These are phyloP conservation scores for Starmera dryadoides DNA, from an alignment of 805 yeast genomes.

Conservation along the genomic window DNA sequence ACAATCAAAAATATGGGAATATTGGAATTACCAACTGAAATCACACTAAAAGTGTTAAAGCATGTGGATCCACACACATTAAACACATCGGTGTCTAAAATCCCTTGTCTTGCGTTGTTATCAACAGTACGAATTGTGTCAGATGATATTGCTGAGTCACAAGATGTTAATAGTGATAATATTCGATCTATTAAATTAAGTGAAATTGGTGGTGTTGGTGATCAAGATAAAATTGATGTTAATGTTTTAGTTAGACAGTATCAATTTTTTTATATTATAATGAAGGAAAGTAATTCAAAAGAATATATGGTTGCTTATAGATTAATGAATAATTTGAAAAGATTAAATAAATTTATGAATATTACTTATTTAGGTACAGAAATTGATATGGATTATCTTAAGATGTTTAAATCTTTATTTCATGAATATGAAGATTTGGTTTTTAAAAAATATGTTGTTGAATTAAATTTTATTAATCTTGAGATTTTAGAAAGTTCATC, in stretches of 20 bases:
- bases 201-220: too few species aligned
- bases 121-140: background rate
- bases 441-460: background rate
- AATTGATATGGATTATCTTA: slow-evolving; percentile 14
- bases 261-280: slow-evolving; percentile 10
- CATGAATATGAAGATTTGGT: slow-evolving; percentile 1
- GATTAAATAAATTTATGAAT: slow-evolving; percentile 5
- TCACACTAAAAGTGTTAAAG: background rate
- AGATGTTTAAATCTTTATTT: slow-evolving; percentile 16
- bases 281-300: slow-evolving; percentile 4
- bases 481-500: slow-evolving; percentile 12
- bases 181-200: slow-evolving; percentile 1
- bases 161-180: background rate
- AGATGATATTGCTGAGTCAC: background rate
- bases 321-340: slow-evolving; percentile 2
- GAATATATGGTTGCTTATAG: slow-evolving; percentile 4
- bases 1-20: background rate
- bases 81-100: background rate
- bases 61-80: background rate
- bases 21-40: background rate
- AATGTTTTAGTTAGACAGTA: slow-evolving; percentile 6
- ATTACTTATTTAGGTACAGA: slow-evolving; percentile 6
- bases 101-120: background rate
- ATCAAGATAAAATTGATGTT: slow-evolving; percentile 3
- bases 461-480: slow-evolving; percentile 6